Evolutionary conservation across 139 green algal species (phyloP).

Genomic region (Zygnema cylindricum): DNA sequence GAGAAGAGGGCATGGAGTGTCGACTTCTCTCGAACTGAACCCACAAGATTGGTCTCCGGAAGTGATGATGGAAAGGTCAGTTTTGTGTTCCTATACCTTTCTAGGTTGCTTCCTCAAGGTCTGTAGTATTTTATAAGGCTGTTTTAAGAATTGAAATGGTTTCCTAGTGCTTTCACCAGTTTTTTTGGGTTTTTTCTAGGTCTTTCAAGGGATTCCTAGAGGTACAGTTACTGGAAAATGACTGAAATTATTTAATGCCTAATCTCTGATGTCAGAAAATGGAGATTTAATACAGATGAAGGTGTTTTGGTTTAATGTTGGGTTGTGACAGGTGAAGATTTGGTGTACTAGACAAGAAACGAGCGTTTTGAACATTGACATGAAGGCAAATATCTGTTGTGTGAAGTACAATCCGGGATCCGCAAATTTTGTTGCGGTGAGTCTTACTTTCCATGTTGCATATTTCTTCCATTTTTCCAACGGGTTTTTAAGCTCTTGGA

Average conservation of each 20-base stretch:
- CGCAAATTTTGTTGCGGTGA: constrained; percentile 76
- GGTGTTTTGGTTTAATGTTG: background rate
- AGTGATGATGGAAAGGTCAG: constrained; percentile 85
- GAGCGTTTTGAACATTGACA: constrained; percentile 70
- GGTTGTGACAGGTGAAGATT: constrained; percentile 62
- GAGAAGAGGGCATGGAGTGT: constrained; percentile 90
- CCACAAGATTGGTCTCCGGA: constrained; percentile 75
- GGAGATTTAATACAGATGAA: too few species aligned
- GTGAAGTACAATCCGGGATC: constrained; percentile 80
- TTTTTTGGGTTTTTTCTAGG: too few species aligned
- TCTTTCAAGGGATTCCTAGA: too few species aligned
- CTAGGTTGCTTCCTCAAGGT: constrained; percentile 72
- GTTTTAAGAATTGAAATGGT: too few species aligned
- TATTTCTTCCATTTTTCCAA: too few species aligned
- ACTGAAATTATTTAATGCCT: too few species aligned
- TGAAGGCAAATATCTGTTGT: constrained; percentile 91
- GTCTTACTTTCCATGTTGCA: too few species aligned
- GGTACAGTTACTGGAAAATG: too few species aligned
- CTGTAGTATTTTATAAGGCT: too few species aligned
- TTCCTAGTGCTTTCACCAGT: too few species aligned
- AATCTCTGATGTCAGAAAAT: too few species aligned
- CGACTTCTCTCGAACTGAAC: constrained; percentile 73
- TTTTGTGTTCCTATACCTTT: constrained; percentile 70
- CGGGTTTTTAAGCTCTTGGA: too few species aligned
- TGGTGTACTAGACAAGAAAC: constrained; percentile 61